Evolutionary conservation across 2,329 filamentous ascomycete species (phyloP), one percentile per base, ranked within the genome.

Genomic region (Pseudopyrenochaeta lycopersici): DNA sequence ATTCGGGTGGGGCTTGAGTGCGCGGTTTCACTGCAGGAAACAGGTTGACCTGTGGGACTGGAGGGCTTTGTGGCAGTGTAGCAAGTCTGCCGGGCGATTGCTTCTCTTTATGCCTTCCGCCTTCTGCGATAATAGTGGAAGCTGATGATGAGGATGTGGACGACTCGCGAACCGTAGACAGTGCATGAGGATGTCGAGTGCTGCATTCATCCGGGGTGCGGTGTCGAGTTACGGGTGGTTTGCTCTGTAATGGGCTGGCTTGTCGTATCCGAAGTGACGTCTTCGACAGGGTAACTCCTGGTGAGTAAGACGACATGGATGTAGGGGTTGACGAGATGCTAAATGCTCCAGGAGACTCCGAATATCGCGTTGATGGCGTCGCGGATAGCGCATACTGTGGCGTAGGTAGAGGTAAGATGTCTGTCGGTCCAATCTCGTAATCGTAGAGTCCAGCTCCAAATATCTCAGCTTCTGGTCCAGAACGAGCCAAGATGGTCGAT

Each of bases 271-370:
- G 81, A n/a, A 79, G 72, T 44, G 78, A 76, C 21, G 51, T 56
- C 51, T 70, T 75, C 73, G 81, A 62, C 70, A 80, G 56, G 72
- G 85, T 75, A 4, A 88, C 73, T 2, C 85, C 83, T 3, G 90
- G 88, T 14, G 89, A 92, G 64, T 89, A 88, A 1, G 90, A 92
- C 7, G 88, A 89, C 58, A 90, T 87, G 9, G 90, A 92, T 4
- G 89, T 92, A 6, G 90, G 90, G 2, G 90, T 92, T 1, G 90
- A 92, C 54, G 90, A 89, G 58, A 90, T 84, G 68, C 90, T 92
- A 74, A 91, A 92, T 4, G 86, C 78, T 2, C 88, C 85, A 10
- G 88, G 86, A 1, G 90, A 92, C 50, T 87, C 90, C 1, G 89
- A 91, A 66, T 90, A 92, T 56, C 88, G 82, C 1, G 90, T 92